phyloP scores from a whole-genome alignment of 495 filamentous ascomycete species.

The Glutinoglossum americanum region DNA sequence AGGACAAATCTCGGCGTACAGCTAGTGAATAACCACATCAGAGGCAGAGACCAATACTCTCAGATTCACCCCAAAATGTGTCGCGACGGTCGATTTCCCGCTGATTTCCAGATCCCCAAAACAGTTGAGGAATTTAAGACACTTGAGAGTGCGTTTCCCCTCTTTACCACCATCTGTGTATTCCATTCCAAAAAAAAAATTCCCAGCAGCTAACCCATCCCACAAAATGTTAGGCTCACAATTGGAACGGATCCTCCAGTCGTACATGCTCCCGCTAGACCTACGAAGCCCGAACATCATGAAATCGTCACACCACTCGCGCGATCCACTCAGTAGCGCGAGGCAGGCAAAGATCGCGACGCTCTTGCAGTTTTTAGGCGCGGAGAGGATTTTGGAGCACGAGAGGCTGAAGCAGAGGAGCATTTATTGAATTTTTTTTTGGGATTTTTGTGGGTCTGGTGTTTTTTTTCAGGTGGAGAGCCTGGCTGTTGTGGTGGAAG shows the following conservation, averaged over 20 bases:
- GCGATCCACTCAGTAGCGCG: not conserved
- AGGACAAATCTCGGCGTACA: constrained; percentile 18
- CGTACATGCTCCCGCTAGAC: constrained; percentile 14
- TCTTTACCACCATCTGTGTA: too few species aligned
- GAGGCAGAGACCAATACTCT: constrained; percentile 6
- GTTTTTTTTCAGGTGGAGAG: too few species aligned
- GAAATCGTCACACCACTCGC: not conserved
- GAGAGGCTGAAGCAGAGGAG: not conserved
- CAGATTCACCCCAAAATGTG: constrained; percentile 20
- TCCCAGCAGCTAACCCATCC: too few species aligned
- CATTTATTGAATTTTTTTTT: not conserved
- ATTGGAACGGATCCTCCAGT: constrained; percentile 16
- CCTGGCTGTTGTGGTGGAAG: too few species aligned
- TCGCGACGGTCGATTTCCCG: constrained; percentile 13
- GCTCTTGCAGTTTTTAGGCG: not conserved
- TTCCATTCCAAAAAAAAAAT: too few species aligned
- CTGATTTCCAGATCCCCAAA: constrained; percentile 12
- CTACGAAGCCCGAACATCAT: not conserved
- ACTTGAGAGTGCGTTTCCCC: constrained; percentile 15
- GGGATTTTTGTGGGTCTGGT: not conserved
- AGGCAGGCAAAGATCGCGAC: not conserved
- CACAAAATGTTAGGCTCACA: constrained; percentile 4
- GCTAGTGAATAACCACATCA: constrained; percentile 14
- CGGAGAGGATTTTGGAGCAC: not conserved
- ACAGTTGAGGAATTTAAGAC: constrained; percentile 14